Evolutionary conservation across 352 stramenopile species (phyloP), one percentile per base, ranked within the genome.

Genomic region (Phytophthora tentaculata): DNA sequence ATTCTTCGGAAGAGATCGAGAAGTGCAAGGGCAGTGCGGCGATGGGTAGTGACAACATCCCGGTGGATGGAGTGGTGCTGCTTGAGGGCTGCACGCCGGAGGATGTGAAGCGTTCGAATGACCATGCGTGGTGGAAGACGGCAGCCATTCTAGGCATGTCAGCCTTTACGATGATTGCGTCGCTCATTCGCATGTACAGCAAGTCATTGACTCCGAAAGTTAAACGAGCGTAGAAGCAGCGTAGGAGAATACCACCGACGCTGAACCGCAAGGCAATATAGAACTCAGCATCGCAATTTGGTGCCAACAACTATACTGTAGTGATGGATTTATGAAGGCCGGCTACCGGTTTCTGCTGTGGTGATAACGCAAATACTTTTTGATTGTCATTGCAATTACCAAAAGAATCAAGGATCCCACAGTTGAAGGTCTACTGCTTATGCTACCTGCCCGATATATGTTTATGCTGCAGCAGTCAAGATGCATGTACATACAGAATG

Each of bases 141-240:
- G 69, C 58, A 28, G 69, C 81, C 17, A 79, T 91, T 50, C 47
- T 91, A 19, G 84, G 73, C 10, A 74, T 86, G 35, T 76, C 87
- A 35, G 73, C 59, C 0, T 90, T 86, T 56, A 89, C 81, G n/a
- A 82, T 91, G 61, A 9, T 83, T 6, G 83, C 84, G 35, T 89
- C 84, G 22, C 49, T 80, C 20, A 68, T 92, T 43, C 86, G 86
- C 45, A 80, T 92, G 61, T 92, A 90, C 73, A 77, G 59, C 44
- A 86, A 83, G 49, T 71, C 84, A 32, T 66, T 94, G 49, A 73
- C 72, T n/a, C 54, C 78, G 55, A 91, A 94, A 69, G 56, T 78
- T 20, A 92, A 94, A 60, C 81, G 83, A 8, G 69, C 69, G n/a
- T 89, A 85, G 50, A 32, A 8, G 19, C 41, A 24, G 17, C 16